Evolutionary conservation across 495 filamentous ascomycete species (phyloP).

Genomic region (Parathielavia hyrcaniae): DNA sequence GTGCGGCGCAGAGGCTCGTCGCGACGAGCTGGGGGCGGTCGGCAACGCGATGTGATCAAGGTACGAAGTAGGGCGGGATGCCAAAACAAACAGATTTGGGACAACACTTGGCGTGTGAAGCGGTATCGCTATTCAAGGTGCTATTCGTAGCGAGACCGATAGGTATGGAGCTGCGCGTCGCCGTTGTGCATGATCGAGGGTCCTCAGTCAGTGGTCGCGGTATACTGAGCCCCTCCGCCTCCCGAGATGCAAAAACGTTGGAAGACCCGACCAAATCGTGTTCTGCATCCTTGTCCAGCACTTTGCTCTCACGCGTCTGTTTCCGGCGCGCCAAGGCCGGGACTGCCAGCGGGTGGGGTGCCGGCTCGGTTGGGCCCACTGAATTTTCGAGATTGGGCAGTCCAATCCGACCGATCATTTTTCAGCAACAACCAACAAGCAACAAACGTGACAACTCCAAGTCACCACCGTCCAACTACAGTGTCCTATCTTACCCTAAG

Average conservation of each 20-base stretch:
- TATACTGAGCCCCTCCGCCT: conserved; percentile 6
- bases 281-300: conserved; percentile 13
- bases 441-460: too few relatives aligned
- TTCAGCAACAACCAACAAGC: too few relatives aligned
- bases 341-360: neutral
- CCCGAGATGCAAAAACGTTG: conserved; percentile 2
- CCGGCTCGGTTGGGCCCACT: conserved; percentile 1
- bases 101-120: neutral
- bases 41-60: neutral
- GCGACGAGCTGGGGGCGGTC: neutral
- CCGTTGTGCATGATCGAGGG: conserved; percentile 4
- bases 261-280: conserved; percentile 12
- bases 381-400: conserved; percentile 6
- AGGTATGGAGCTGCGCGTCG: neutral
- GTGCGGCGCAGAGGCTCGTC: conserved; percentile 6
- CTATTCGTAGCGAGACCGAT: conserved; percentile 7
- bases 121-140: conserved; percentile 3
- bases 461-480: neutral
- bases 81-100: conserved; percentile 3
- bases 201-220: conserved; percentile 8
- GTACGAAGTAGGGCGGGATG: neutral
- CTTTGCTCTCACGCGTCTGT: conserved; percentile 21
- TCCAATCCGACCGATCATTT: neutral
- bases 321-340: neutral
- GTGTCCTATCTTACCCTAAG: too few relatives aligned